phyloP scores from a whole-genome alignment of 2,329 filamentous ascomycete genomes.

The Pseudogymnoascus sp. region DNA sequence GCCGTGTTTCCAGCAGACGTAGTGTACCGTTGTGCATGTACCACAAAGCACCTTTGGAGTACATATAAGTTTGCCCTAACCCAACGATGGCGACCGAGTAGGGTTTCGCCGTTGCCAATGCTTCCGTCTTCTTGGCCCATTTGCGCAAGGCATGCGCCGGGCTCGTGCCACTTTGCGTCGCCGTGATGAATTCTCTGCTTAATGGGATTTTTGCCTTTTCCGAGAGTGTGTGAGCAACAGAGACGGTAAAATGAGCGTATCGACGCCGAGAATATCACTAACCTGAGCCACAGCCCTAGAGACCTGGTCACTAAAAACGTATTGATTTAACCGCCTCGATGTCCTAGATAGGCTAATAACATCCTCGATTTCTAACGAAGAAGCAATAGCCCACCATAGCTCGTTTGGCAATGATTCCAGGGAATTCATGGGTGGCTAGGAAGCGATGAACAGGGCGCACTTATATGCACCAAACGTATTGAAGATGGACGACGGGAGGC shows the following conservation, averaged over 20 bases:
- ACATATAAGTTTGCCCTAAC: slow-evolving; percentile 52
- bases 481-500: neutral
- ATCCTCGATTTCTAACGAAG: slow-evolving; percentile 24
- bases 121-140: slow-evolving; percentile 50
- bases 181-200: slow-evolving; percentile 21
- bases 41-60: slow-evolving; percentile 54
- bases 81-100: slow-evolving; percentile 53
- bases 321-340: slow-evolving; percentile 20
- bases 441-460: neutral
- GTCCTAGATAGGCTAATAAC: slow-evolving; percentile 23
- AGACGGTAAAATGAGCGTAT: neutral
- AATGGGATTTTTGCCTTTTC: slow-evolving; percentile 19
- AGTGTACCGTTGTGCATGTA: slow-evolving; percentile 48
- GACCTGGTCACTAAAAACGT: slow-evolving; percentile 24
- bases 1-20: slow-evolving; percentile 50
- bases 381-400: slow-evolving; percentile 22
- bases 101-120: slow-evolving; percentile 52
- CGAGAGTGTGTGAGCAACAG: slow-evolving; percentile 13
- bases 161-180: slow-evolving; percentile 12
- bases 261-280: slow-evolving; percentile 12
- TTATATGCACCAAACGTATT: slow-evolving; percentile 3
- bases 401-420: slow-evolving; percentile 26
- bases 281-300: slow-evolving; percentile 24
- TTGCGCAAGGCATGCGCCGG: slow-evolving; percentile 49
- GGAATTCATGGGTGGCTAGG: neutral